phyloP scores from a whole-genome alignment of 1,139 yeast species.

The Yamadazyma membranifaciens region DNA sequence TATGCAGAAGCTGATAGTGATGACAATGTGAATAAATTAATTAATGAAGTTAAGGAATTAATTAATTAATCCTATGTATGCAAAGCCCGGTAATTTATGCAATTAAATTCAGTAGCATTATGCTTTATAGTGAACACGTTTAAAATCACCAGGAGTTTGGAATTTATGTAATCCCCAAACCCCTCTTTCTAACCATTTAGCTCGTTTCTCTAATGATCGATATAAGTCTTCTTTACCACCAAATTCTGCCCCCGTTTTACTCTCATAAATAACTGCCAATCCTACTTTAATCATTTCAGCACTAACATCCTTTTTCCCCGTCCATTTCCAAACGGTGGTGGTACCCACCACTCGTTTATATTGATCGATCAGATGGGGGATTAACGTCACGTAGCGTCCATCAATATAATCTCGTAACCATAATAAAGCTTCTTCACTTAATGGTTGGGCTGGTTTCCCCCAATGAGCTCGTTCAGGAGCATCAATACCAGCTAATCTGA shows the following conservation, averaged over 20 bases:
- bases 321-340: constrained; percentile 71
- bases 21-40: constrained; percentile 33
- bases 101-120: not conserved
- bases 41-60: constrained; percentile 32
- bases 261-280: constrained; percentile 84
- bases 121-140: constrained; percentile 20
- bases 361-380: constrained; percentile 83
- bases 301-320: constrained; percentile 76
- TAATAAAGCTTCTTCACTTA: constrained; percentile 73
- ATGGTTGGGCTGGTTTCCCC: constrained; percentile 92
- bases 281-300: constrained; percentile 84
- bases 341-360: constrained; percentile 86
- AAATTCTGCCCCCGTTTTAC: constrained; percentile 78
- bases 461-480: constrained; percentile 97
- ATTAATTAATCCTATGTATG: constrained; percentile 14
- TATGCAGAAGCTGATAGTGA: constrained; percentile 80
- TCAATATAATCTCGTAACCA: constrained; percentile 70
- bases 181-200: constrained; percentile 60
- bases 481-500: constrained; percentile 91
- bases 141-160: constrained; percentile 82
- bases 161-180: constrained; percentile 61
- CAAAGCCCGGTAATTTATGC: not conserved
- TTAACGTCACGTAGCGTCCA: constrained; percentile 67
- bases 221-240: constrained; percentile 70
- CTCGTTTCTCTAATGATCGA: constrained; percentile 54